phyloP scores from a whole-genome alignment of 2,329 filamentous ascomycete species.

The Passalora sequoiae region DNA sequence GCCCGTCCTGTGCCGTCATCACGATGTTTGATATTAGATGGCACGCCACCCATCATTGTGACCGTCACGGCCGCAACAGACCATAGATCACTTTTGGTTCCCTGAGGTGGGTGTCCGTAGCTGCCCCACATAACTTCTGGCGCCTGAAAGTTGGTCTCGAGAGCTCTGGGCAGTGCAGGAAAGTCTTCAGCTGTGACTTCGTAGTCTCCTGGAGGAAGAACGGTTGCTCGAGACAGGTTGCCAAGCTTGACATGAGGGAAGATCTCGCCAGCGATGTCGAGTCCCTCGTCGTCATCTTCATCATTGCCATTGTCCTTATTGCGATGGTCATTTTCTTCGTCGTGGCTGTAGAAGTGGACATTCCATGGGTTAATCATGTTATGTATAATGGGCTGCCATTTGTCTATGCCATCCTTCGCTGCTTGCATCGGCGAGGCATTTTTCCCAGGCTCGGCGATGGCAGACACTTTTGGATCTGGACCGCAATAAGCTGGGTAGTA shows the following conservation, averaged over 20 bases:
- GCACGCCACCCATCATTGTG: slow-evolving; percentile 15
- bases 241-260: slow-evolving; percentile 13
- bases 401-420: background rate
- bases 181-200: slow-evolving; percentile 1
- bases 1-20: background rate
- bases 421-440: background rate
- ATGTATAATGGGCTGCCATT: slow-evolving; percentile 26
- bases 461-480: background rate
- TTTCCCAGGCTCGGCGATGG: background rate
- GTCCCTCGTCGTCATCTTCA: too few species aligned
- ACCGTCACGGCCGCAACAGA: slow-evolving; percentile 13
- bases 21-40: background rate
- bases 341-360: slow-evolving; percentile 22
- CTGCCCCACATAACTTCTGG: slow-evolving; percentile 2
- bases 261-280: too few species aligned
- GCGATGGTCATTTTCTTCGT: background rate
- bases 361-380: slow-evolving; percentile 37
- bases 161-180: background rate
- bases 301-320: background rate
- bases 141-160: slow-evolving; percentile 2
- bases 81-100: slow-evolving; percentile 13
- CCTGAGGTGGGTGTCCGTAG: background rate
- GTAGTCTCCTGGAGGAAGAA: slow-evolving; percentile 2
- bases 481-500: background rate
- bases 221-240: slow-evolving; percentile 7